phyloP scores from a whole-genome alignment of 2,329 filamentous ascomycete genomes.

The Trichocomaceae sp. region DNA sequence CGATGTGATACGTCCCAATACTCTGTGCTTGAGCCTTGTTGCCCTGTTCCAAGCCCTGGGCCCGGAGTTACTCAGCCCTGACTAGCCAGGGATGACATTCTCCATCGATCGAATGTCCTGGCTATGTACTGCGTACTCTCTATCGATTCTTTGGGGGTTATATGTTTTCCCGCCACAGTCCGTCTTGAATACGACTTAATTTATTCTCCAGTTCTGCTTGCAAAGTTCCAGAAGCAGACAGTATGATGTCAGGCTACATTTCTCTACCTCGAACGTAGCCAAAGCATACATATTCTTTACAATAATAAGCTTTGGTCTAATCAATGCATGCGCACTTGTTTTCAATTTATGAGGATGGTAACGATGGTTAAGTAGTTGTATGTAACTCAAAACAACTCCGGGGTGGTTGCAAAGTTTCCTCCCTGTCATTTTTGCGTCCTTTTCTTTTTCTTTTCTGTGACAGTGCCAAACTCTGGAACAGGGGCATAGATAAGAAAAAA shows the following conservation, averaged over 20 bases:
- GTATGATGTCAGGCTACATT: conserved; percentile 6
- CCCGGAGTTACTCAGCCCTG: neutral
- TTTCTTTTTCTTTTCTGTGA: neutral
- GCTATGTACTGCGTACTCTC: neutral
- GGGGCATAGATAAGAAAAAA: neutral
- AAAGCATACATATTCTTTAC: neutral
- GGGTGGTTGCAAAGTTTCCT: conserved; percentile 2
- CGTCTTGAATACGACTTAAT: neutral
- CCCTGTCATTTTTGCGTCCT: conserved; percentile 10
- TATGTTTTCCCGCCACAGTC: neutral
- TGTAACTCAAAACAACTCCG: neutral
- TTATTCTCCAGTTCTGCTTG: neutral
- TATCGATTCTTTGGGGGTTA: neutral
- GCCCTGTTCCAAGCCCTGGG: neutral
- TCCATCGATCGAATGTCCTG: neutral
- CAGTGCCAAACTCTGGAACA: neutral
- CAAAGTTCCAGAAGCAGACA: neutral
- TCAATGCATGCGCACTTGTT: neutral
- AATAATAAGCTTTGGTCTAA: neutral
- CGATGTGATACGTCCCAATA: conserved; percentile 1
- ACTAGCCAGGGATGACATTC: neutral
- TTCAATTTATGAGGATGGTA: neutral
- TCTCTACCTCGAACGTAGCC: neutral
- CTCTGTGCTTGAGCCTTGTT: neutral
- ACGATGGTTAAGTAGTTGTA: neutral